Evolutionary conservation across 176 grass and related monocot genomes (phyloP).

Genomic region (Melocanna baccifera): DNA sequence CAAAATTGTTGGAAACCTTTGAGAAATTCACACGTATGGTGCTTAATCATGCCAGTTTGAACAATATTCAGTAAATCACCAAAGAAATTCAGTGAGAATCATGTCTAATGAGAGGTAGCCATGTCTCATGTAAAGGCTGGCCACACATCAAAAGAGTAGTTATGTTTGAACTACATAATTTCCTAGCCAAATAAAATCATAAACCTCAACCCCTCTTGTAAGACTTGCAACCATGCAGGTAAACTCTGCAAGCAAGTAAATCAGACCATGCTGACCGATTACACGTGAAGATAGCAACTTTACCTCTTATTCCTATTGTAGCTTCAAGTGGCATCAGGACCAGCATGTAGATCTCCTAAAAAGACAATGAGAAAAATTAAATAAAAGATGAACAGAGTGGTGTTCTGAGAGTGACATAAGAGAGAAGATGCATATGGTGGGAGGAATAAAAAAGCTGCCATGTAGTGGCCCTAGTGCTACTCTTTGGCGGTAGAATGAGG

Average conservation of each 20-base stretch:
- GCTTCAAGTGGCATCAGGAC: constrained; percentile 22
- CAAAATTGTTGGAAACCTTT: constrained; percentile 1
- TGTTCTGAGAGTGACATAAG: constrained; percentile 36
- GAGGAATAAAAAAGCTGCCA: constrained; percentile 16
- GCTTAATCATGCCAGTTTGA: not conserved
- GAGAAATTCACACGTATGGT: not conserved
- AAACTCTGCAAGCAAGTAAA: constrained; percentile 15
- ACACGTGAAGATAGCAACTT: constrained; percentile 30
- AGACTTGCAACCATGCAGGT: not conserved
- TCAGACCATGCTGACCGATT: not conserved
- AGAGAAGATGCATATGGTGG: constrained; percentile 13
- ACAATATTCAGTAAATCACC: constrained; percentile 4
- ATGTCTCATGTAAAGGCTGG: not conserved
- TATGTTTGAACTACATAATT: constrained; percentile 17
- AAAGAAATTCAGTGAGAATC: not conserved
- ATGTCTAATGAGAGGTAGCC: not conserved
- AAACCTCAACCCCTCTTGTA: not conserved
- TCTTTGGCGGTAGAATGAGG: not conserved
- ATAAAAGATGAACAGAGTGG: not conserved
- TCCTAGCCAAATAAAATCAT: not conserved
- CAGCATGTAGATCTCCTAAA: constrained; percentile 22
- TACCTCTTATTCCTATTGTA: constrained; percentile 13
- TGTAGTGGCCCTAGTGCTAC: not conserved
- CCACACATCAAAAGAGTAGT: not conserved
- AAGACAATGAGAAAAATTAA: not conserved